Evolutionary conservation across 495 filamentous ascomycete species (phyloP), one percentile per base, ranked within the genome.

Genomic region (Symbiotaphrina buchneri): DNA sequence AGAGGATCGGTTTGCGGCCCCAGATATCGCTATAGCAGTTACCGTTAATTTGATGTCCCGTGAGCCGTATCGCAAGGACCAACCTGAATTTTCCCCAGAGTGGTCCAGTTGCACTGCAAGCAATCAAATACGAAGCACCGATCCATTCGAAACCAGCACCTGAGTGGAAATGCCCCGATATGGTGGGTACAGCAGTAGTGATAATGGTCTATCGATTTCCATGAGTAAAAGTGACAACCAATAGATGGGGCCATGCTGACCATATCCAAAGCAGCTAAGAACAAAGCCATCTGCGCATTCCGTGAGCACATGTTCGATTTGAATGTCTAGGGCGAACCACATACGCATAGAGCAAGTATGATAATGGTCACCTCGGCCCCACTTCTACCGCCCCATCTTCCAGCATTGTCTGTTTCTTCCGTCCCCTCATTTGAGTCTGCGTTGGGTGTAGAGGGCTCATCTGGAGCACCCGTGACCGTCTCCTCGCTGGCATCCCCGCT

Each of bases 101-200:
- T 4, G 41, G 46, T 3, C 37, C 29, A 5, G 28, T 22, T 8
- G 44, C 37, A 2, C 39, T 41, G 27, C 33, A 38, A 18, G 39
- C 38, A 7, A 48, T 34, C 1, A 47, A 28, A 28, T 58, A 67
- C 1, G 61, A 51, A 15, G 49, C 48, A 7, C 61, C 62, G 17
- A 68, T 57, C 64, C 62, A 68, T 5, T 58, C 58, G 32, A 63
- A 69, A 5, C 54, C 63, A 0, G 51, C 33, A 1, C 50, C 39
- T 17, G 56, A 59, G 14, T 58, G 34, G 24, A 69, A 52, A 13
- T 52, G 39, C 14, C 44, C 43, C 25, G 48, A 36, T 25, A 69
- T 66, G 3, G 55, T 56, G 0, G 59, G 61, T 0, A 65, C 35
- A 7, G 61, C 53, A 7, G 63, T 67, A 1, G 64, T 53, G 18